Conservation (phyloP, 129 eudicot species). For the Ambrosia artemisiifolia region DNA sequence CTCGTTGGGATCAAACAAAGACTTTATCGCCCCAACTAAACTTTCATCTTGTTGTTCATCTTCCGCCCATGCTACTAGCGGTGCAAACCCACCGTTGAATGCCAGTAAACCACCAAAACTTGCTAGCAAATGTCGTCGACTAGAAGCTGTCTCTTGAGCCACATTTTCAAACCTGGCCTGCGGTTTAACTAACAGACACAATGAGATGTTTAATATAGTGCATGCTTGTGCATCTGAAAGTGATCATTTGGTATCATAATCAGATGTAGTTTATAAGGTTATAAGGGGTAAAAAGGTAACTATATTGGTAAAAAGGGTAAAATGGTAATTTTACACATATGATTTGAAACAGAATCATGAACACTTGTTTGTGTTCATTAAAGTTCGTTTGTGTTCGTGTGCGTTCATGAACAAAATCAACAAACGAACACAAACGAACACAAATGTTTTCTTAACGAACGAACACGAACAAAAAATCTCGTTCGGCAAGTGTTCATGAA, state of each 20-base stretch:
- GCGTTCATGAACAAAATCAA: too few species aligned
- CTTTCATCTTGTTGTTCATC: slow-evolving; percentile 60
- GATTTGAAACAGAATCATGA: neutral
- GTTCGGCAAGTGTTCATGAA: too few species aligned
- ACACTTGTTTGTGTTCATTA: too few species aligned
- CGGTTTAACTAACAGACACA: slow-evolving; percentile 36
- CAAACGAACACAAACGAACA: too few species aligned
- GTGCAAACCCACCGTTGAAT: slow-evolving; percentile 25
- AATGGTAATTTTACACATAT: neutral
- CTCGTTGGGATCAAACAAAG: slow-evolving; percentile 87
- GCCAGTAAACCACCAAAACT: slow-evolving; percentile 32
- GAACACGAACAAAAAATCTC: too few species aligned
- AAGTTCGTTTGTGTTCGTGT: too few species aligned
- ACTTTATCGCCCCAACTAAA: slow-evolving; percentile 57
- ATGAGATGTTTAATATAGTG: neutral
- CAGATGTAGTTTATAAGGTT: neutral
- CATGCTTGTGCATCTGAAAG: neutral
- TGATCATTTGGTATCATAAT: neutral
- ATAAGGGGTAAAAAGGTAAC: neutral
- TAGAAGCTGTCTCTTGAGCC: slow-evolving; percentile 15
- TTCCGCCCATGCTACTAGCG: slow-evolving; percentile 51
- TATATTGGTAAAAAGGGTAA: neutral
- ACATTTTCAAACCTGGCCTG: slow-evolving; percentile 28
- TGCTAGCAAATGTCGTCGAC: slow-evolving; percentile 43
- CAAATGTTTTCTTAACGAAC: too few species aligned